A percentile compares a stretch with the other conserved stretches of the same genome.
phyloP scores from a whole-genome alignment of 345 rosid genomes.

The Microthlaspi erraticum region DNA sequence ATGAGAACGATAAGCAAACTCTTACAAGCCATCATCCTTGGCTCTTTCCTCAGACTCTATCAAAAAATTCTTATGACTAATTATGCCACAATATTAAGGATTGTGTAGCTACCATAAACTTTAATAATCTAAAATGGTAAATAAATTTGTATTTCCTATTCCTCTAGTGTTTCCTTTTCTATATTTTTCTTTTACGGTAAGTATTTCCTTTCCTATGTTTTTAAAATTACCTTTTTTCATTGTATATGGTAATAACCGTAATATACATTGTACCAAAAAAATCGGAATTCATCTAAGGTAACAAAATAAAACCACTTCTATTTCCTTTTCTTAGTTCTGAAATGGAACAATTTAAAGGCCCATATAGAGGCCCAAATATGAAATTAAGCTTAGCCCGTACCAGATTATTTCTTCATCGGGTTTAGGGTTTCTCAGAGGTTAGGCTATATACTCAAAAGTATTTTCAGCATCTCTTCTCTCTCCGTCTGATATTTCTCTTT shows the following conservation, averaged over 20 bases:
- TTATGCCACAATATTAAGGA: not conserved
- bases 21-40: constrained; percentile 1
- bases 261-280: too few species aligned
- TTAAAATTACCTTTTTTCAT: too few species aligned
- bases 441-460: constrained; percentile 27
- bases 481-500: not conserved
- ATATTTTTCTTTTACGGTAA: too few species aligned
- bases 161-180: too few species aligned
- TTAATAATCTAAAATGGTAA: too few species aligned
- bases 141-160: too few species aligned
- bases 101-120: not conserved
- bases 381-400: not conserved
- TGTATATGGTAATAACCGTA: too few species aligned
- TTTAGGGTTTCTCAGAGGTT: constrained; percentile 32
- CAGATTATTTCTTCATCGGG: not conserved
- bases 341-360: not conserved
- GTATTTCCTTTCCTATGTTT: too few species aligned
- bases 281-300: not conserved
- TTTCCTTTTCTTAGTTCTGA: not conserved
- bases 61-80: not conserved
- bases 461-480: constrained; percentile 15
- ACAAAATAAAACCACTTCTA: not conserved
- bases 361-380: not conserved
- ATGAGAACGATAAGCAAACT: constrained; percentile 2
- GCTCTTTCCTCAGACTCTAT: not conserved